Percentiles rank a stretch among this genome's conserved stretches.
These are phyloP conservation scores for Saccharum spontaneum DNA, from an alignment of 176 grass and related monocot genomes.

Conservation along the genomic window DNA sequence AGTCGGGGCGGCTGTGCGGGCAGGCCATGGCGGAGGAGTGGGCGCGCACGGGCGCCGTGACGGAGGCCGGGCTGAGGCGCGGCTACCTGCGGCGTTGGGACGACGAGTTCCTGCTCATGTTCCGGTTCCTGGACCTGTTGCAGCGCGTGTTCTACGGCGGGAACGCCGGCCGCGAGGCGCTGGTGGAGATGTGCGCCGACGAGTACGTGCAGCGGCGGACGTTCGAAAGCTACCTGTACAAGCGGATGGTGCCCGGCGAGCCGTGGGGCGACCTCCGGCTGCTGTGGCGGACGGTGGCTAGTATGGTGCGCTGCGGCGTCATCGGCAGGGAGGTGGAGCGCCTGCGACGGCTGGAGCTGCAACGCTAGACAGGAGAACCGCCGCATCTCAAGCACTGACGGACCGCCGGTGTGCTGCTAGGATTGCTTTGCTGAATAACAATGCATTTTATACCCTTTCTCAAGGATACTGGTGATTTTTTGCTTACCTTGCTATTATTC, in stretches of 20 bases:
- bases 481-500: not conserved
- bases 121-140: constrained; percentile 85
- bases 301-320: constrained; percentile 59
- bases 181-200: constrained; percentile 88
- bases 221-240: constrained; percentile 95
- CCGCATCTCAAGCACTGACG: too few species aligned
- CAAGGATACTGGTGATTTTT: not conserved
- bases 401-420: too few species aligned
- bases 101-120: constrained; percentile 70
- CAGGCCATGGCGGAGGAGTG: constrained; percentile 76
- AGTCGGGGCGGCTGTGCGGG: constrained; percentile 84
- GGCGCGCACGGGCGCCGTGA: constrained; percentile 61
- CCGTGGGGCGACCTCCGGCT: constrained; percentile 59
- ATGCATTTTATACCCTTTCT: not conserved
- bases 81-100: constrained; percentile 90
- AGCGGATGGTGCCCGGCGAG: constrained; percentile 64
- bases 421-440: not conserved
- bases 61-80: constrained; percentile 60
- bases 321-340: constrained; percentile 68
- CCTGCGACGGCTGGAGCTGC: constrained; percentile 41
- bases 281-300: constrained; percentile 63
- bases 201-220: constrained; percentile 91
- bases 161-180: constrained; percentile 79
- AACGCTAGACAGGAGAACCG: not conserved
- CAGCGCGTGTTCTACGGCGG: constrained; percentile 79